These are phyloP conservation scores for Diaporthe vaccinii DNA, from an alignment of 2,329 filamentous ascomycete species.

Conservation along the genomic window DNA sequence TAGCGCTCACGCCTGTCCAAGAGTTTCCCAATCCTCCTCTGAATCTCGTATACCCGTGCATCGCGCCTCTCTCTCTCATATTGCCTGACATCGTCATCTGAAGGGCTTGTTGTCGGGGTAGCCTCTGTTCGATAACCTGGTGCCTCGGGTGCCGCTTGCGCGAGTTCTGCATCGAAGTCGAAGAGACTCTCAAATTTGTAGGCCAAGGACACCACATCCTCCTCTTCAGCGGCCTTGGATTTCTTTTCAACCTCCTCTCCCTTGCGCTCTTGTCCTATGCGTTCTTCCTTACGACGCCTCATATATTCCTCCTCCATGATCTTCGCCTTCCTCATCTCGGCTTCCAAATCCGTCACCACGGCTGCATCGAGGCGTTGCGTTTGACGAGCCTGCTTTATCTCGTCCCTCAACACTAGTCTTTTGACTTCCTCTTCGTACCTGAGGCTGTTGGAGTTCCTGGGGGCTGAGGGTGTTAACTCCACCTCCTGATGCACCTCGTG, in stretches of 20 bases:
- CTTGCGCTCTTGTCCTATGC: not conserved
- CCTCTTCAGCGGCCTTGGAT: not conserved
- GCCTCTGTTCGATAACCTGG: not conserved
- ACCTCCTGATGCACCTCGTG: not conserved
- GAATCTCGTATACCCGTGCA: not conserved
- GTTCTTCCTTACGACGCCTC: not conserved
- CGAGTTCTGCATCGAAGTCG: slow-evolving; percentile 7
- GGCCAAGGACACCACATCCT: slow-evolving; percentile 9
- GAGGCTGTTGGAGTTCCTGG: not conserved
- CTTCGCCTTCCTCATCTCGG: not conserved
- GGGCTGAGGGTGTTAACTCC: not conserved
- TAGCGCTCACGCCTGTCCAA: slow-evolving; percentile 17
- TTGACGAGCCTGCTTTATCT: slow-evolving; percentile 11
- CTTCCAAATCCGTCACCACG: not conserved
- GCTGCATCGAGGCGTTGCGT: not conserved
- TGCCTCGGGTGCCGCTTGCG: not conserved
- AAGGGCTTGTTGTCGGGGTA: not conserved
- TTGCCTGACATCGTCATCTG: not conserved
- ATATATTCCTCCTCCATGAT: not conserved
- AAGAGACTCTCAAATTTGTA: slow-evolving; percentile 11
- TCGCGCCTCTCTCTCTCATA: not conserved
- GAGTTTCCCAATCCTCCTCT: slow-evolving; percentile 4
- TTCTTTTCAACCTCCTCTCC: no score
- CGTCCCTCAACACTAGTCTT: not conserved
- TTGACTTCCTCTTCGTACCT: not conserved